Evolutionary conservation across 2,329 filamentous ascomycete species (phyloP).

Genomic region (Alternaria sp.): DNA sequence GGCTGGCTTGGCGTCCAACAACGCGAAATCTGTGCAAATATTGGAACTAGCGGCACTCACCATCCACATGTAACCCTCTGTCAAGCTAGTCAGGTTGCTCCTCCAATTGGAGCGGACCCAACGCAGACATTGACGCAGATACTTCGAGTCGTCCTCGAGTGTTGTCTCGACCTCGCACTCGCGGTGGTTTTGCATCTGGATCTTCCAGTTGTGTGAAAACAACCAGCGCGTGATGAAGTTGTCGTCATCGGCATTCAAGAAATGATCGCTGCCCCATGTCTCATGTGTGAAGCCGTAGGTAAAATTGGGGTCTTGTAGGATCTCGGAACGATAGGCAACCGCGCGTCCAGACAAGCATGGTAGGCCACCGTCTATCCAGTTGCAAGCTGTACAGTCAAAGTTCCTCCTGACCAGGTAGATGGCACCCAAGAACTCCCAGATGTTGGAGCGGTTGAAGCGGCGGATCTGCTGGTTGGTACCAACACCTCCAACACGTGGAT

Average conservation of each 20-base stretch:
- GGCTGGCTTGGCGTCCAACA: conserved; percentile 39
- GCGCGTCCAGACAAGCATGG: conserved; percentile 96
- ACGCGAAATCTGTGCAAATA: conserved; percentile 35
- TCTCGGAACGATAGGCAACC: conserved; percentile 88
- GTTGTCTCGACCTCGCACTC: conserved; percentile 89
- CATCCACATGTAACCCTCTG: conserved; percentile 82
- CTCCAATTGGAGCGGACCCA: conserved; percentile 99
- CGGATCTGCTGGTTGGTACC: conserved; percentile 89
- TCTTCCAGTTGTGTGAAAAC: conserved; percentile 91
- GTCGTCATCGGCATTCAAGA: conserved; percentile 95
- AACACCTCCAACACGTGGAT: conserved; percentile 83
- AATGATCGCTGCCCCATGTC: conserved; percentile 73
- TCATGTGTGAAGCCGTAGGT: conserved; percentile 90
- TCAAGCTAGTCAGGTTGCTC: conserved; percentile 91
- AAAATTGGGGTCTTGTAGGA: conserved; percentile 85
- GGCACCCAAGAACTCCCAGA: conserved; percentile 90
- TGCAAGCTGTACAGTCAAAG: conserved; percentile 95
- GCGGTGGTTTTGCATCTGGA: conserved; percentile 91
- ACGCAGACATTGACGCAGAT: conserved; percentile 89
- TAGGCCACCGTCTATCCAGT: conserved; percentile 93
- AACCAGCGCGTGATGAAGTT: conserved; percentile 98
- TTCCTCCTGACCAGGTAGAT: conserved; percentile 93
- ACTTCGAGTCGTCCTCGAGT: conserved; percentile 86
- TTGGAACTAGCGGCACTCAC: conserved; percentile 65
- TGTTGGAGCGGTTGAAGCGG: conserved; percentile 69